Evolutionary conservation across 495 filamentous ascomycete species (phyloP).

Genomic region (Neurospora intermedia): DNA sequence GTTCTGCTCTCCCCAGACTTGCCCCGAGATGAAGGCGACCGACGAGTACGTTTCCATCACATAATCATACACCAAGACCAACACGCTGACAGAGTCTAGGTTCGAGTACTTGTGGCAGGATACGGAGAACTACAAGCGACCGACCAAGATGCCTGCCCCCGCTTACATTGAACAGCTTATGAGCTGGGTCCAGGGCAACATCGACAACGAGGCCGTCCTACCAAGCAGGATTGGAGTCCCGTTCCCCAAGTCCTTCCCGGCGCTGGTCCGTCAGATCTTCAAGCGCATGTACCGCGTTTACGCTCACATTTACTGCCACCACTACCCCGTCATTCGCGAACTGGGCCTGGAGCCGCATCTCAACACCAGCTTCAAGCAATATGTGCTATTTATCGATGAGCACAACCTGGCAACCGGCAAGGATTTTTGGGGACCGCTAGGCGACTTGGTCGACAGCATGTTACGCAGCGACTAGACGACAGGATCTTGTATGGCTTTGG

Average conservation of each 20-base stretch:
- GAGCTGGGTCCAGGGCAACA: constrained; percentile 89
- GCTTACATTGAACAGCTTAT: constrained; percentile 97
- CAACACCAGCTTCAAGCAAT: constrained; percentile 99
- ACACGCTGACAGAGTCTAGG: constrained; percentile 30
- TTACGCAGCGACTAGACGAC: constrained; percentile 66
- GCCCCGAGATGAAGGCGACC: constrained; percentile 98
- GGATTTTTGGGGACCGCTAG: constrained; percentile 96
- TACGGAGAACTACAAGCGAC: constrained; percentile 79
- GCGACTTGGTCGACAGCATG: constrained; percentile 95
- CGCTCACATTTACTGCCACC: constrained; percentile 98
- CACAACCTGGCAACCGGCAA: constrained; percentile 80
- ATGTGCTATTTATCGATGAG: constrained; percentile 93
- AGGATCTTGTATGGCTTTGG: background rate
- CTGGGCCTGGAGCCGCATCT: constrained; percentile 93
- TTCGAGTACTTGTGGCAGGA: constrained; percentile 99
- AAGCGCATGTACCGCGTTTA: constrained; percentile 98
- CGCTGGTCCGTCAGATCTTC: constrained; percentile 84
- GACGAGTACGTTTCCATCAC: constrained; percentile 59
- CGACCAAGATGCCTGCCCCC: constrained; percentile 95
- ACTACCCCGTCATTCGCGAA: constrained; percentile 93
- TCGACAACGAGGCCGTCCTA: constrained; percentile 92
- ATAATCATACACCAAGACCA: background rate
- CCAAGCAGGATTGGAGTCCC: constrained; percentile 89
- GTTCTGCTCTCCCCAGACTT: constrained; percentile 93
- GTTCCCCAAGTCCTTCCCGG: constrained; percentile 86